phyloP scores from a whole-genome alignment of 495 filamentous ascomycete genomes.

The Neurospora hispaniola region DNA sequence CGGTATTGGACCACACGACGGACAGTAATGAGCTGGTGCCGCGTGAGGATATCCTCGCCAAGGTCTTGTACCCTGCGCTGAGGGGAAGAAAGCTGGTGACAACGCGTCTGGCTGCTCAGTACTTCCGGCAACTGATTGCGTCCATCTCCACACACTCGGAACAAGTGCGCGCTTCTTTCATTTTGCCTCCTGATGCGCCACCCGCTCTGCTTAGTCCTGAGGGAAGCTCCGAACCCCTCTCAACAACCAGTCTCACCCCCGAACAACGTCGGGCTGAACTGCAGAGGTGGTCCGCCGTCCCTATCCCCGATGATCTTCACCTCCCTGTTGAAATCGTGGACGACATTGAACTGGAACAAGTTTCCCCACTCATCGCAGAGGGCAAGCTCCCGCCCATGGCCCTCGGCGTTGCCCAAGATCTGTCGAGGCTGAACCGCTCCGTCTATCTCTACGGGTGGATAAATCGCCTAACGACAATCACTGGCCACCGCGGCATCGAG shows the following conservation, averaged over 20 bases:
- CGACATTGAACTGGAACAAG: conserved; percentile 12
- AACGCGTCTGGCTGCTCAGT: conserved; percentile 23
- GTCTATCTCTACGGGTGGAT: conserved; percentile 25
- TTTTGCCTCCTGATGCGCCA: conserved; percentile 14
- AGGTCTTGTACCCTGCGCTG: conserved; percentile 27
- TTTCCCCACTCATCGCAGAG: conserved; percentile 6
- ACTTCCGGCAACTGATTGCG: conserved; percentile 29
- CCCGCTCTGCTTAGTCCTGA: not conserved
- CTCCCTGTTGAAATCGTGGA: conserved; percentile 21
- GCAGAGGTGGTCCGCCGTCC: conserved; percentile 17
- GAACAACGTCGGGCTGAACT: conserved; percentile 8
- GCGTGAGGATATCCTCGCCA: conserved; percentile 22
- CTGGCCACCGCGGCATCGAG: conserved; percentile 22
- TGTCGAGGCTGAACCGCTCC: conserved; percentile 21
- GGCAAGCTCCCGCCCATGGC: conserved; percentile 20
- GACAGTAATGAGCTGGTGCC: conserved; percentile 17
- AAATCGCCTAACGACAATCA: conserved; percentile 16
- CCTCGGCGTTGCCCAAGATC: conserved; percentile 11
- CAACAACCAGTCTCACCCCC: not conserved
- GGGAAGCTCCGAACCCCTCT: not conserved
- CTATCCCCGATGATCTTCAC: conserved; percentile 15
- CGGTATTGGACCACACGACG: conserved; percentile 25
- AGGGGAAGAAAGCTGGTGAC: conserved; percentile 25
- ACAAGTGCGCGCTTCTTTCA: conserved; percentile 20
- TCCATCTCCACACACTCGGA: conserved; percentile 30